phyloP scores from a whole-genome alignment of 345 rosid genomes.

The Pistacia integerrima region DNA sequence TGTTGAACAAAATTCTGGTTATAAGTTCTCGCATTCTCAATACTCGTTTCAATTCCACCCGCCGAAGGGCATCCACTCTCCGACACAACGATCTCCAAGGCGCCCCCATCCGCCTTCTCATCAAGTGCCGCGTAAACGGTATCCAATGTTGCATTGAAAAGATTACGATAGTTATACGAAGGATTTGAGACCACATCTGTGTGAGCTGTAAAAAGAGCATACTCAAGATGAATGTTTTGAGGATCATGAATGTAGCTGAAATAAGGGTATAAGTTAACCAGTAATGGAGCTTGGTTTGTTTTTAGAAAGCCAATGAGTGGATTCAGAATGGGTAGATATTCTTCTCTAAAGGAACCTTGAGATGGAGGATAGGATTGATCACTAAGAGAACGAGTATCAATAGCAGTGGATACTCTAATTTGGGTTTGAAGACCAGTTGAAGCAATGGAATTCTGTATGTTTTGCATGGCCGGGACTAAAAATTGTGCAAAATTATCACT shows the following conservation, averaged over 20 bases:
- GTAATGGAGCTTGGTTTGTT: conserved; percentile 43
- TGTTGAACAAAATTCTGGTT: conserved; percentile 55
- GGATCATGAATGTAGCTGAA: conserved; percentile 25
- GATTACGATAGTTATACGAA: conserved; percentile 37
- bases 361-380: conserved; percentile 43
- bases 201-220: conserved; percentile 40
- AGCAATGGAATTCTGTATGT: conserved; percentile 26
- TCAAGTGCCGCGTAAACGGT: conserved; percentile 53
- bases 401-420: conserved; percentile 40
- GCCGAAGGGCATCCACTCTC: conserved; percentile 72
- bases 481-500: conserved; percentile 22
- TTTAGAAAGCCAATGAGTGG: conserved; percentile 42
- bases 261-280: conserved; percentile 50
- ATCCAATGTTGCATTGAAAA: conserved; percentile 59
- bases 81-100: conserved; percentile 54
- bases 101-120: conserved; percentile 51
- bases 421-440: conserved; percentile 29
- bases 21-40: conserved; percentile 55
- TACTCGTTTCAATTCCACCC: conserved; percentile 51
- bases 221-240: conserved; percentile 30
- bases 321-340: conserved; percentile 24
- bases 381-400: conserved; percentile 15
- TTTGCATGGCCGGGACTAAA: conserved; percentile 35
- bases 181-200: conserved; percentile 25
- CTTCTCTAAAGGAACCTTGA: conserved; percentile 27